A percentile compares a stretch with the other conserved stretches of the same genome.
These are phyloP conservation scores for Lichtheimia ornata DNA, from an alignment of 371 early-diverging fungal genomes.

Conservation along the genomic window DNA sequence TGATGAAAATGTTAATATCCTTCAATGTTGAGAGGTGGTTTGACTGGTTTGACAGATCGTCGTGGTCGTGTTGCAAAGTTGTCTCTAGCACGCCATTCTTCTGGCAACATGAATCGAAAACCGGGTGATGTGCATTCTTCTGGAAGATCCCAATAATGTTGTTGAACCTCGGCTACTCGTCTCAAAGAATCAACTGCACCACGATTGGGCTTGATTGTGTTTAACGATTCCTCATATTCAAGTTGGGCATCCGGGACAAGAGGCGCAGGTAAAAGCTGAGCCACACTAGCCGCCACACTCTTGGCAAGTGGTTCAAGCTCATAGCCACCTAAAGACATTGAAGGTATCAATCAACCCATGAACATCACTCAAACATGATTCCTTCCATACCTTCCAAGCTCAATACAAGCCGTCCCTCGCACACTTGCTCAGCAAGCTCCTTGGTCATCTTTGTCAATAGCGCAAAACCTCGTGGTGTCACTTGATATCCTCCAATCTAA, in stretches of 20 bases:
- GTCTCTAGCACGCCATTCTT: constrained; percentile 59
- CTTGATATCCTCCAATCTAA: constrained; percentile 63
- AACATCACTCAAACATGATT: not conserved
- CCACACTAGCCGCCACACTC: constrained; percentile 45
- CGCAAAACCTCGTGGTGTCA: constrained; percentile 59
- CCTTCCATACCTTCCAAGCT: constrained; percentile 45
- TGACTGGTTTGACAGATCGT: constrained; percentile 40
- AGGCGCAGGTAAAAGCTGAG: constrained; percentile 32
- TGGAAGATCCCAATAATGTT: constrained; percentile 55
- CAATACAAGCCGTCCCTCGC: constrained; percentile 56
- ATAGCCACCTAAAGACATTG: constrained; percentile 26
- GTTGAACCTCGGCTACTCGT: constrained; percentile 43
- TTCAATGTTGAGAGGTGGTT: constrained; percentile 23
- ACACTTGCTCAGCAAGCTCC: constrained; percentile 53
- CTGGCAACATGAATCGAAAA: constrained; percentile 54
- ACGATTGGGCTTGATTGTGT: constrained; percentile 57
- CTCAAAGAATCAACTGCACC: constrained; percentile 53
- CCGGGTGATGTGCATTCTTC: constrained; percentile 37
- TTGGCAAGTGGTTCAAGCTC: constrained; percentile 47
- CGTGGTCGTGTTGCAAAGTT: constrained; percentile 54
- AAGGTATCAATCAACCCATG: not conserved
- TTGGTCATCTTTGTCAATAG: constrained; percentile 58
- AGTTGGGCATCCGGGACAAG: constrained; percentile 26
- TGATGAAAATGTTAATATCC: constrained; percentile 6
- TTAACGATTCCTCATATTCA: constrained; percentile 39